A percentile compares a stretch with the other conserved stretches of the same genome.
Evolutionary conservation across 179 eudicot species (phyloP).

Genomic region (Drosera spatulata): DNA sequence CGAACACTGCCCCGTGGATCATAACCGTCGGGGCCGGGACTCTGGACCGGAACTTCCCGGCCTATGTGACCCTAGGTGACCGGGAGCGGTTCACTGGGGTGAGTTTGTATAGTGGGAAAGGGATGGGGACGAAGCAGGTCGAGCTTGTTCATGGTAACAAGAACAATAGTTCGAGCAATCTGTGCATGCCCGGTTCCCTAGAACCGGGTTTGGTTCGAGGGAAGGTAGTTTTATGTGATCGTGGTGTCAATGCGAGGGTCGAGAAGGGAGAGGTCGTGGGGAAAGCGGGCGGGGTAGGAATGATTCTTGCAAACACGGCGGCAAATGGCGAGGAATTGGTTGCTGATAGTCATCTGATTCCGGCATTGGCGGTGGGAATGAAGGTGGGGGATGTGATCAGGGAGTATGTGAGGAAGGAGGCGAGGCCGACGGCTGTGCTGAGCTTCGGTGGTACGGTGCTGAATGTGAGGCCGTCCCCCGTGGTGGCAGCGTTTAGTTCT

Average conservation of each 20-base stretch:
- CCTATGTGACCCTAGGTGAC: conserved; percentile 36
- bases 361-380: conserved; percentile 81
- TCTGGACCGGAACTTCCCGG: too few relatives aligned
- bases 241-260: conserved; percentile 66
- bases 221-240: conserved; percentile 72
- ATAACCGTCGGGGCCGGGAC: conserved; percentile 95
- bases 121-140: conserved; percentile 46
- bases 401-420: conserved; percentile 32
- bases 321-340: conserved; percentile 86
- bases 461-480: conserved; percentile 84
- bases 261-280: conserved; percentile 73
- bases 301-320: conserved; percentile 82
- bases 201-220: conserved; percentile 41
- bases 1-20: conserved; percentile 84
- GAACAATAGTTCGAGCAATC: conserved; percentile 33
- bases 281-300: conserved; percentile 74
- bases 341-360: conserved; percentile 73
- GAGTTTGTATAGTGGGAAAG: conserved; percentile 63
- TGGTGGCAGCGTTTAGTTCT: conserved; percentile 91
- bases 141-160: conserved; percentile 32
- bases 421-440: conserved; percentile 40
- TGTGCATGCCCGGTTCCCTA: conserved; percentile 73
- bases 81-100: conserved; percentile 45
- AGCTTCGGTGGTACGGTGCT: conserved; percentile 75
- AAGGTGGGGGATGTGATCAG: conserved; percentile 48